A percentile compares a stretch with the other conserved stretches of the same genome.
These are phyloP conservation scores for Fusarium buharicum DNA, from an alignment of 2,329 filamentous ascomycete genomes.

Conservation along the genomic window DNA sequence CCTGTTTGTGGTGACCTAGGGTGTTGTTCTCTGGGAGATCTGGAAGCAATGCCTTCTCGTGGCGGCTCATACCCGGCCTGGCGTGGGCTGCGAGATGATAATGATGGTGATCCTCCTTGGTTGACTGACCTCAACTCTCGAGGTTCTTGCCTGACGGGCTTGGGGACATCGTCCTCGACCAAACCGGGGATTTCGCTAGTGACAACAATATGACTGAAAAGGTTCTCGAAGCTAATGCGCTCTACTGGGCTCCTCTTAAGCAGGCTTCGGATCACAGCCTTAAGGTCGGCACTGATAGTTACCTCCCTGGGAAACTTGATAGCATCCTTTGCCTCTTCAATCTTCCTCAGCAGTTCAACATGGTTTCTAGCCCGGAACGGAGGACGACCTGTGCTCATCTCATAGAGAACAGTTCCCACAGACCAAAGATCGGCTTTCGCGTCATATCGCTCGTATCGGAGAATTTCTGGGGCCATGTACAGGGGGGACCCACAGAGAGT, in stretches of 20 bases:
- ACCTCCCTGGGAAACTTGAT: constrained; percentile 84
- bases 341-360: constrained; percentile 90
- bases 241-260: constrained; percentile 88
- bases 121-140: constrained; percentile 51
- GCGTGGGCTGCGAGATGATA: constrained; percentile 49
- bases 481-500: constrained; percentile 95
- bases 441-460: constrained; percentile 97
- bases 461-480: constrained; percentile 98
- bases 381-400: constrained; percentile 91
- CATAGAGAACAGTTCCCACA: constrained; percentile 92
- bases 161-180: constrained; percentile 77
- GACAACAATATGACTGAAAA: constrained; percentile 81
- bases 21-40: constrained; percentile 56
- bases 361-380: constrained; percentile 95
- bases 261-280: constrained; percentile 80
- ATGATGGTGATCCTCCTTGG: constrained; percentile 46
- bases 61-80: constrained; percentile 52
- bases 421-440: constrained; percentile 98
- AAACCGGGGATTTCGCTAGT: constrained; percentile 81
- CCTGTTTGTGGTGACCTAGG: constrained; percentile 57
- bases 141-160: constrained; percentile 51
- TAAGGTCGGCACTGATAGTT: constrained; percentile 78
- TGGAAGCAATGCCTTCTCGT: constrained; percentile 50
- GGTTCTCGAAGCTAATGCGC: constrained; percentile 84
- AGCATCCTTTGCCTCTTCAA: constrained; percentile 86